These are phyloP conservation scores for Eimeria praecox DNA, from an alignment of 169 alveolate genomes.

Conservation along the genomic window DNA sequence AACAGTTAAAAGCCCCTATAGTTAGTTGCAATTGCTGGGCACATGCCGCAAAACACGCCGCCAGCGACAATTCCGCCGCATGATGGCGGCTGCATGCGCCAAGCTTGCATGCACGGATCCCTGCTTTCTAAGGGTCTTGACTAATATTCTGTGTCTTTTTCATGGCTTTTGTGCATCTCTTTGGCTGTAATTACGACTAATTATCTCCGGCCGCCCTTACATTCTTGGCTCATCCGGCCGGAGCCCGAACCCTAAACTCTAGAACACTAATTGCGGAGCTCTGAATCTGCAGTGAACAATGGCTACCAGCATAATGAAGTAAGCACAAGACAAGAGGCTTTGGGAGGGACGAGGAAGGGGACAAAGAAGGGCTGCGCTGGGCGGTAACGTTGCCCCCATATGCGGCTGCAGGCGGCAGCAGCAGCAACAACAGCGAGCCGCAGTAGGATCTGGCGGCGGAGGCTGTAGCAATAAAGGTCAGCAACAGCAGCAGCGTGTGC, in stretches of 20 bases:
- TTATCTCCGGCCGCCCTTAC: background rate
- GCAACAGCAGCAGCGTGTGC: background rate
- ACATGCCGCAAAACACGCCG: too few species aligned
- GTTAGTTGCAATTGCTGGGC: too few species aligned
- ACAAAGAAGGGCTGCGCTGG: background rate
- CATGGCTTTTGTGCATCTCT: background rate
- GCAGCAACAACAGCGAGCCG: background rate
- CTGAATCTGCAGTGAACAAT: background rate
- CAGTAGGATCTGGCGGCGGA: background rate
- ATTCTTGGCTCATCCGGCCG: background rate
- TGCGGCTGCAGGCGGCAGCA: background rate
- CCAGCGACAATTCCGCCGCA: too few species aligned
- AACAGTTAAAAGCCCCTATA: too few species aligned
- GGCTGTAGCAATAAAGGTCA: background rate
- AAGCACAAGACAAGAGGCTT: background rate
- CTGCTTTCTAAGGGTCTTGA: too few species aligned
- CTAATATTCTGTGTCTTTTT: too few species aligned
- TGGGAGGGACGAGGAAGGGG: background rate
- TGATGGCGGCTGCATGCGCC: too few species aligned
- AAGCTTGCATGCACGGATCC: too few species aligned
- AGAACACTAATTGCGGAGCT: background rate
- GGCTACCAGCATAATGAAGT: background rate
- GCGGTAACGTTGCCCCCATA: background rate
- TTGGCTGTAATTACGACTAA: background rate
- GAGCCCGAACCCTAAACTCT: background rate